Base-by-base conservation (phyloP, 2,329 filamentous ascomycete species). In the Cytospora chrysosperma region DNA sequence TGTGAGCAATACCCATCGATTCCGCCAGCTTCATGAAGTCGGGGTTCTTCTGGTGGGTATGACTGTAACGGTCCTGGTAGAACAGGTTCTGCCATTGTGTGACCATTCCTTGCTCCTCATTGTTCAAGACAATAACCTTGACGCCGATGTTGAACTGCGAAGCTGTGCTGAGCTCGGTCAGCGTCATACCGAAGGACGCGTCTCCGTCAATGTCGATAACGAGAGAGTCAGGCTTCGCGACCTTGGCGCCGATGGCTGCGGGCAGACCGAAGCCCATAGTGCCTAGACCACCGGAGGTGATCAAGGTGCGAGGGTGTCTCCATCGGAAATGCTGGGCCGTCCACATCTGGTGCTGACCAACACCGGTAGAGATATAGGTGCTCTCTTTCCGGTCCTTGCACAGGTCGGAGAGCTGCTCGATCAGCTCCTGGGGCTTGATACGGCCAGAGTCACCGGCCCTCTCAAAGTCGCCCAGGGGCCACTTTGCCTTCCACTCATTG, bases 311-410 rank as follows among this genome's bases (percentile, higher is more conserved):
- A 34, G 95, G 94, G 72, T 93, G 80, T 68, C 92, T 86, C 94
- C 95, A 98, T 72, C 93, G 87, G 87, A 93, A 98, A 82, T 97
- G 93, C 80, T 98, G 94, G 5, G 93, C 95, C 28, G 91, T 85
- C 95, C 94, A 98, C 95, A 98, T 98, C 78, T 99, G 94, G 80
- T 98, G 94, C 78, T 98, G 95, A 50, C 95, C 95, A 12, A 98
- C 95, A 77, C 94, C 95, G 2, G 94, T 98, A 2, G 93, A 81
- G 74, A 99, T 96, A 74, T 96, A 88, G 30, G 92, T 96, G 70
- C 88, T 83, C 56, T 95, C 82, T 78, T 97, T 96, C 69, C 89
- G 88, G 72, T 90, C 75, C 10, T 88, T 88, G 0, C 92, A 96
- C 67, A 97, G 80, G 59, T 94, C 86, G 73, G 91, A 96, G 28